A percentile compares a stretch with the other conserved stretches of the same genome.
These are phyloP conservation scores for Friedmanniomyces endolithicus DNA, from an alignment of 495 filamentous ascomycete genomes.

Conservation along the genomic window DNA sequence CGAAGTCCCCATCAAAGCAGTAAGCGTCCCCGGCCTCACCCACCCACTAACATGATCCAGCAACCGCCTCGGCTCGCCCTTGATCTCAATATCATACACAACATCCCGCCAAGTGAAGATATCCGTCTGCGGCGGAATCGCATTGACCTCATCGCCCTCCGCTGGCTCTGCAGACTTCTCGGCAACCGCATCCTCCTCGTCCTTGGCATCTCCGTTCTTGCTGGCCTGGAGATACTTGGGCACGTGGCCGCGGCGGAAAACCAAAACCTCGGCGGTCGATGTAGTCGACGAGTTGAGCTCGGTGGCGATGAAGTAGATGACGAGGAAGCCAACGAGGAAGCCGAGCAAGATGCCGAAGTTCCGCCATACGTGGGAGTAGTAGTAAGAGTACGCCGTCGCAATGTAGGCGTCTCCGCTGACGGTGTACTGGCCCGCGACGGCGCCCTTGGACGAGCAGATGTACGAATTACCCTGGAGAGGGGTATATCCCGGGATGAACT, in stretches of 20 bases:
- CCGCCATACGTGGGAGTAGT: conserved; percentile 16
- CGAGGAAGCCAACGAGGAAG: conserved; percentile 17
- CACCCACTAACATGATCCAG: conserved; percentile 23
- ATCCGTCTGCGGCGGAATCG: conserved; percentile 13
- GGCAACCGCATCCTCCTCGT: conserved; percentile 6
- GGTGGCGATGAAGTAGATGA: conserved; percentile 15
- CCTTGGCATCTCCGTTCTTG: conserved; percentile 7
- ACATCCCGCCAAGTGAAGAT: conserved; percentile 22
- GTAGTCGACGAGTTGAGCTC: conserved; percentile 16
- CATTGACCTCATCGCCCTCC: conserved; percentile 11
- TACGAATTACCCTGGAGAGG: conserved; percentile 6
- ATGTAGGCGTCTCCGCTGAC: conserved; percentile 21
- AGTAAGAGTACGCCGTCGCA: conserved; percentile 8
- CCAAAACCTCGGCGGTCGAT: conserved; percentile 18
- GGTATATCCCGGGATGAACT: conserved; percentile 7
- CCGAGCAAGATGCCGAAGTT: conserved; percentile 24
- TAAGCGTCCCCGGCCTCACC: conserved; percentile 26
- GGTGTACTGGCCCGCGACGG: conserved; percentile 3
- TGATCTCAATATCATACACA: conserved; percentile 20
- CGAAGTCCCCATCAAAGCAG: conserved; percentile 26
- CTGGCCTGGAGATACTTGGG: conserved; percentile 7
- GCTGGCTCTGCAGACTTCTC: conserved; percentile 7
- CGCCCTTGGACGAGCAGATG: conserved; percentile 11
- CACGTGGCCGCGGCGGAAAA: conserved; percentile 16
- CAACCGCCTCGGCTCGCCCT: conserved; percentile 14